These are phyloP conservation scores for Trichoderma sp. DNA, from an alignment of 2,329 filamentous ascomycete species.

Conservation along the genomic window DNA sequence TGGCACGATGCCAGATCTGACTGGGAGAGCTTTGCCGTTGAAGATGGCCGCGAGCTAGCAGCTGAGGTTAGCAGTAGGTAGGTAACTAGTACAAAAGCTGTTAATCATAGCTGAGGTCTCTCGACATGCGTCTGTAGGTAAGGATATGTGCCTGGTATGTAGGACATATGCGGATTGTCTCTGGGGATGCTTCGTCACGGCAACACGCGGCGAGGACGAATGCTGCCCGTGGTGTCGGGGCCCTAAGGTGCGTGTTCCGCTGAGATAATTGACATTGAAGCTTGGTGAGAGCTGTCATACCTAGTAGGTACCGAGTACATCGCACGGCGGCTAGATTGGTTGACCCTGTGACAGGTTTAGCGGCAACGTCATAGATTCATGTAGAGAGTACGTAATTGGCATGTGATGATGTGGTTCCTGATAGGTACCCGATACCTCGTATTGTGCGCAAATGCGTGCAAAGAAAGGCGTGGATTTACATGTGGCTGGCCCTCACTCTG, in stretches of 20 bases:
- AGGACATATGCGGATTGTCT: neutral
- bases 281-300: neutral
- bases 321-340: neutral
- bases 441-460: neutral
- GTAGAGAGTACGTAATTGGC: conserved; percentile 7
- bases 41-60: neutral
- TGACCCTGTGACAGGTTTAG: neutral
- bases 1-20: neutral
- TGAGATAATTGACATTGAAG: neutral
- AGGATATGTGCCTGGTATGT: neutral
- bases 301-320: neutral
- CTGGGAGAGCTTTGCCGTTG: neutral
- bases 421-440: neutral
- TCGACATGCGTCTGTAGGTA: neutral
- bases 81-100: neutral
- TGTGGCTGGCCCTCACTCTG: neutral
- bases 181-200: neutral
- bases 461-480: conserved; percentile 3
- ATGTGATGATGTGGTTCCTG: neutral
- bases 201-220: neutral
- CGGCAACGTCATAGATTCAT: conserved; percentile 11
- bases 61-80: neutral
- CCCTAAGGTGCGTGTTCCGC: neutral
- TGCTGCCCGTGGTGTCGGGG: neutral
- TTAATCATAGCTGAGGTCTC: neutral